These are phyloP conservation scores for Fusarium multiceps DNA, from an alignment of 2,329 filamentous ascomycete genomes.

Conservation along the genomic window DNA sequence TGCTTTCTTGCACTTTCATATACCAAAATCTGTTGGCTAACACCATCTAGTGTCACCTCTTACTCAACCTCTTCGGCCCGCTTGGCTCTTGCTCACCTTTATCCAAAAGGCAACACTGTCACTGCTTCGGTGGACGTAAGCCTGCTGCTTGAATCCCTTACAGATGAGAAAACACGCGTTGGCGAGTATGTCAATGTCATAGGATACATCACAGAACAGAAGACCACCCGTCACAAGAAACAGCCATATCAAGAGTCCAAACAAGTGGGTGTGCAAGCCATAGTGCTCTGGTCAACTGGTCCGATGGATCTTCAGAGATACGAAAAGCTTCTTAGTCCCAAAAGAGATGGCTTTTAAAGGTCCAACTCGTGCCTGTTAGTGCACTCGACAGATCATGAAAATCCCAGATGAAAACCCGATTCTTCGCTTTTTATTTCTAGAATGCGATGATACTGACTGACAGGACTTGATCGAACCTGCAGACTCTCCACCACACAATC, in stretches of 20 bases:
- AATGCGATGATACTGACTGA: conserved; percentile 3
- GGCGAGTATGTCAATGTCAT: conserved; percentile 93
- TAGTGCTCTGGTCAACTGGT: conserved; percentile 82
- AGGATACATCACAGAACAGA: conserved; percentile 73
- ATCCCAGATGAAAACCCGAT: conserved; percentile 8
- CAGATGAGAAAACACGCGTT: conserved; percentile 70
- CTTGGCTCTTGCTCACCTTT: conserved; percentile 76
- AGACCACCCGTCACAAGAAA: conserved; percentile 15
- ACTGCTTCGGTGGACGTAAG: conserved; percentile 75
- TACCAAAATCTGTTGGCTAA: conserved; percentile 45
- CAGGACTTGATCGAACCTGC: conserved; percentile 20
- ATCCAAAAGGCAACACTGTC: conserved; percentile 60
- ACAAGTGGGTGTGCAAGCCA: conserved; percentile 71
- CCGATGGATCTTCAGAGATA: conserved; percentile 78
- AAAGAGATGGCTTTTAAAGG: not conserved
- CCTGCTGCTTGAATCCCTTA: conserved; percentile 74
- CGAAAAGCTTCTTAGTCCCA: conserved; percentile 63
- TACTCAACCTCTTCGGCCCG: conserved; percentile 67
- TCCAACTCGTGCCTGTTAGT: not conserved
- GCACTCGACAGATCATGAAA: not conserved
- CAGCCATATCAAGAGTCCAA: conserved; percentile 22
- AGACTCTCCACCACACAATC: conserved; percentile 19
- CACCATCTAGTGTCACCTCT: conserved; percentile 58
- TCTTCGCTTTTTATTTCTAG: not conserved
- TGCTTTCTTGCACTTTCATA: conserved; percentile 18